Percentiles rank a stretch among this genome's conserved stretches.
Conservation (phyloP, 129 eudicot species). For the Apium graveolens region DNA sequence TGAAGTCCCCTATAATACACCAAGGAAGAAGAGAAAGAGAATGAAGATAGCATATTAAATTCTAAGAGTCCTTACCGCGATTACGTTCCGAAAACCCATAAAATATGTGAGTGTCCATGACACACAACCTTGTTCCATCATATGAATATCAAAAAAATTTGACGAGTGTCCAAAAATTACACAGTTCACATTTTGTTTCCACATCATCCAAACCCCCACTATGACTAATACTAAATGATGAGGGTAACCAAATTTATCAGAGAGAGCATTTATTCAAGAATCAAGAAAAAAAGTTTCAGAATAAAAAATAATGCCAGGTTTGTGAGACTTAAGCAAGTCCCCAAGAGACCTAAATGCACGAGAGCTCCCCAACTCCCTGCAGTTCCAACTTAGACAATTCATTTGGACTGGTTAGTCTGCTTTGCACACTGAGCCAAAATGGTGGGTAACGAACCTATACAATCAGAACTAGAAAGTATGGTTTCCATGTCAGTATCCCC, state of each 20-base stretch:
- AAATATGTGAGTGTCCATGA: background rate
- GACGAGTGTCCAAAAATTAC: background rate
- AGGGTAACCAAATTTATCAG: background rate
- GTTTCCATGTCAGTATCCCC: background rate
- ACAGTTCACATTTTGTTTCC: background rate
- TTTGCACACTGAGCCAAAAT: background rate
- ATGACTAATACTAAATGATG: background rate
- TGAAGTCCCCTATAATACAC: background rate
- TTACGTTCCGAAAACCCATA: background rate
- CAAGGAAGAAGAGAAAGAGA: background rate
- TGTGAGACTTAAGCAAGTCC: background rate
- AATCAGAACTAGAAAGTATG: background rate
- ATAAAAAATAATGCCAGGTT: background rate
- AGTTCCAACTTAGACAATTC: too few species aligned
- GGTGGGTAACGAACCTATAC: background rate
- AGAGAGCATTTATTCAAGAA: rapidly evolving
- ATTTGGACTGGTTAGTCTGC: background rate
- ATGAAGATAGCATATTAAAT: background rate
- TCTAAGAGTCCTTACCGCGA: background rate
- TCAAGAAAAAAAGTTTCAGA: background rate
- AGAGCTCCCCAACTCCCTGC: background rate
- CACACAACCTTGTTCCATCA: background rate
- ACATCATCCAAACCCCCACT: background rate
- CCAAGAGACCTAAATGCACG: background rate
- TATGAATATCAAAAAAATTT: background rate